phyloP scores from a whole-genome alignment of 129 eudicot species.

The Chrysanthemum seticuspe region DNA sequence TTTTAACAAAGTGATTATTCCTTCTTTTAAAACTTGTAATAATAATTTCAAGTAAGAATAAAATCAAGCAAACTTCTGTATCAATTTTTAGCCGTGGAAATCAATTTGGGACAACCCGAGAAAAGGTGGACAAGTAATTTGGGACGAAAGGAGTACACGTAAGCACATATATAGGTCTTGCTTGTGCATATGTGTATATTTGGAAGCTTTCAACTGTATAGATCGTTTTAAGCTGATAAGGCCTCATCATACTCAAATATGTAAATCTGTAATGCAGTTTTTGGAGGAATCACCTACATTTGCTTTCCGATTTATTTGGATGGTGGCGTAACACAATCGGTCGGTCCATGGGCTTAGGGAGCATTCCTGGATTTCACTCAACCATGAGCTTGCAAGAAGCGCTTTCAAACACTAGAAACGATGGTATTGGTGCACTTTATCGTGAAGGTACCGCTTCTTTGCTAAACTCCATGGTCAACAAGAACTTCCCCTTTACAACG shows the following conservation, averaged over 20 bases:
- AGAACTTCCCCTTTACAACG: constrained; percentile 60
- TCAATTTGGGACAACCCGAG: too few relatives aligned
- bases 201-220: neutral
- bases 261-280: constrained; percentile 36
- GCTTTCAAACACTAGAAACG: constrained; percentile 60
- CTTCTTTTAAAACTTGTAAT: too few relatives aligned
- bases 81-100: too few relatives aligned
- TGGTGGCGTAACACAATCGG: constrained; percentile 56
- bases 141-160: too few relatives aligned
- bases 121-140: too few relatives aligned
- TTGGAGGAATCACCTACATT: constrained; percentile 62
- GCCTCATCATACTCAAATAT: too few relatives aligned
- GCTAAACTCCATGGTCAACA: constrained; percentile 67
- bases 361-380: constrained; percentile 50
- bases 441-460: constrained; percentile 81
- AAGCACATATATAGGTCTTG: neutral
- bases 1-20: too few relatives aligned
- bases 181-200: neutral
- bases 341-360: constrained; percentile 41
- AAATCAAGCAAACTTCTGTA: too few relatives aligned
- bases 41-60: too few relatives aligned
- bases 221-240: too few relatives aligned
- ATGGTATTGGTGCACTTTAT: constrained; percentile 67
- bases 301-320: constrained; percentile 51
- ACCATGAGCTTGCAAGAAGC: constrained; percentile 50